Base-by-base conservation (phyloP, 768 basidiomycete genomes). In the Mycena albidolilacea region DNA sequence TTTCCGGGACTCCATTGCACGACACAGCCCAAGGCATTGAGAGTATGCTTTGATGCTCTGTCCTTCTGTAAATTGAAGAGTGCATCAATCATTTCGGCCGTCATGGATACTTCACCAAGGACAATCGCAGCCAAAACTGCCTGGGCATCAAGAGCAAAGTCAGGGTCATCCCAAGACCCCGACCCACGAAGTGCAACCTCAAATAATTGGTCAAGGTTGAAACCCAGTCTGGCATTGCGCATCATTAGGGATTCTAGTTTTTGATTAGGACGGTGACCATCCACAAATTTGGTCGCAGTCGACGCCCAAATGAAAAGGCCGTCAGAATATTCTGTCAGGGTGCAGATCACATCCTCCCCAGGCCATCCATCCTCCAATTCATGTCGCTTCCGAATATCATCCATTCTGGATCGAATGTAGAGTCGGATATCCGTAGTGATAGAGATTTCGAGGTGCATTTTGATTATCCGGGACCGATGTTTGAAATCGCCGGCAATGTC, bases 261-360 rank as follows among this genome's bases (percentile, higher is more conserved):
- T 14, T 66, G 14, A 2, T 55, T n/a, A 0, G 54, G 52, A 41
- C 44, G 17, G 21, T 11, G 43, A 15, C 21, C 23, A 0, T 19
- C 38, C 15, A 79, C 75, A 46, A 77, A 79, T 39, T 68, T 69
- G 46, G 57, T 60, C 1, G 78, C 79, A 5, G 74, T 77, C 4
- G 67, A 8, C 75, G 41, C 41, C 41, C 41, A 43, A 43, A 43
- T 43, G 41, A 43, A 43, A 9, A 43, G 41, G 1, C 41, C 77
- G 17, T 55, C 65, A 3, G 78, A 62, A 6, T 23, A 59, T 7
- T 19, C 23, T 1, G 67, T 65, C 21, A 80, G 55, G 8, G 9
- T 50, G 7, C 52, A 17, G 10, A 78, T 74, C 10, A n/a, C 59
- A 6, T 55, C 12, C 5, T 63, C 50, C 8, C 74, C 78, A 5